Conservation (phyloP, 108 stramenopile species). For the Parietichytrium sp. region DNA sequence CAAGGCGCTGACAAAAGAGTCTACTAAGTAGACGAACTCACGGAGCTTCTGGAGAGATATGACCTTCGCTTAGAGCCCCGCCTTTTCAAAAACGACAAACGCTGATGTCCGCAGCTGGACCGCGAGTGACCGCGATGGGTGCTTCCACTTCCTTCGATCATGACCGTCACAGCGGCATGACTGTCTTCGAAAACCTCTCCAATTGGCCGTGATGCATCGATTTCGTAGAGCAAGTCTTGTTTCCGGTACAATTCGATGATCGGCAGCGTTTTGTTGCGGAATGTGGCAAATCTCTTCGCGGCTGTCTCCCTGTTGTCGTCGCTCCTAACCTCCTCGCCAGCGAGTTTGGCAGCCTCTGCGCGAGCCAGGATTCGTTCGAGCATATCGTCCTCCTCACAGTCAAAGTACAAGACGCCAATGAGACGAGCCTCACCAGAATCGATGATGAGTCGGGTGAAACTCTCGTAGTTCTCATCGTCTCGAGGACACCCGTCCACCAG, state of each 20-base stretch:
- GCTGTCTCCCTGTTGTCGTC: constrained; percentile 63
- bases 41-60: too few species aligned
- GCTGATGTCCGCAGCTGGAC: too few species aligned
- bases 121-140: too few species aligned
- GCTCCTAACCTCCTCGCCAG: constrained; percentile 64
- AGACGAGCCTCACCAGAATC: constrained; percentile 35
- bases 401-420: constrained; percentile 43
- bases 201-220: constrained; percentile 17
- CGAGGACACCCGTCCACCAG: constrained; percentile 67
- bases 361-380: constrained; percentile 43
- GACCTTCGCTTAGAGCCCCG: too few species aligned
- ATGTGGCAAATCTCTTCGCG: constrained; percentile 52
- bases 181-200: constrained; percentile 22
- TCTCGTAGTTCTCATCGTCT: constrained; percentile 52
- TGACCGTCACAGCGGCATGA: too few species aligned
- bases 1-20: too few species aligned
- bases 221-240: constrained; percentile 25
- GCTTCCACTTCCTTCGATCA: too few species aligned
- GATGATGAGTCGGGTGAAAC: constrained; percentile 42
- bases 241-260: constrained; percentile 43
- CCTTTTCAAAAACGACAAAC: too few species aligned
- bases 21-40: too few species aligned
- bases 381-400: constrained; percentile 47
- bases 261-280: constrained; percentile 59
- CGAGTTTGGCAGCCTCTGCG: constrained; percentile 52